Conservation (phyloP, 164 flowering plant species). For the Kingdonia uniflora region DNA sequence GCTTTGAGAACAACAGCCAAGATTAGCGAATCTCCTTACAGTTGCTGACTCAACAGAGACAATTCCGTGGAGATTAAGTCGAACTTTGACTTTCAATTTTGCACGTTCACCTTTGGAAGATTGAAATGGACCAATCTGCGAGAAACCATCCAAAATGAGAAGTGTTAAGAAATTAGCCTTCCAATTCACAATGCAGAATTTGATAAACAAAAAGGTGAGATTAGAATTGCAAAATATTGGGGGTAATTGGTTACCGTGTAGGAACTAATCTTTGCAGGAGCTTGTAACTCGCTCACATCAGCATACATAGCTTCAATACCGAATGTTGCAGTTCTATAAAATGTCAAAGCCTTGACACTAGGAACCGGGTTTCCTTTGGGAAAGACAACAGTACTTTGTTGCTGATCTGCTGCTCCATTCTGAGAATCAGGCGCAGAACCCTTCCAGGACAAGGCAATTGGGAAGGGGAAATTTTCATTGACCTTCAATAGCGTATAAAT, state of each 20-base stretch:
- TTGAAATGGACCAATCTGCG: conserved; percentile 69
- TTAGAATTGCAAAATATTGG: background rate
- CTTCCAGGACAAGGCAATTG: conserved; percentile 80
- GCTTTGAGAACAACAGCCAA: background rate
- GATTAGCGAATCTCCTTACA: conserved; percentile 29
- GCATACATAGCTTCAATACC: conserved; percentile 65
- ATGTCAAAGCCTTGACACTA: conserved; percentile 73
- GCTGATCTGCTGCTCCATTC: conserved; percentile 47
- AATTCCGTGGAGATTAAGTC: conserved; percentile 77
- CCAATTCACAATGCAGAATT: background rate
- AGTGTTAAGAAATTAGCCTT: background rate
- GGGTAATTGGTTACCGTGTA: conserved; percentile 41
- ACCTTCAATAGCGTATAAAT: conserved; percentile 31
- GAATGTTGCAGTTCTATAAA: conserved; percentile 66
- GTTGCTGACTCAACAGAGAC: conserved; percentile 81
- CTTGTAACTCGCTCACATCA: conserved; percentile 55
- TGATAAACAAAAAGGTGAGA: background rate
- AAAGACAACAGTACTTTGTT: conserved; percentile 61
- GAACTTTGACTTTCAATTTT: conserved; percentile 73
- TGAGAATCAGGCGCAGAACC: conserved; percentile 53
- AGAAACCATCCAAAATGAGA: background rate
- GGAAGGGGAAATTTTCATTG: conserved; percentile 65
- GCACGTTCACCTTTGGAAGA: conserved; percentile 59
- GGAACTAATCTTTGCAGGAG: conserved; percentile 63
- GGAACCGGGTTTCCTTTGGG: conserved; percentile 82